Conservation (phyloP, 2,329 filamentous ascomycete genomes). For the Colletotrichum sp. region DNA sequence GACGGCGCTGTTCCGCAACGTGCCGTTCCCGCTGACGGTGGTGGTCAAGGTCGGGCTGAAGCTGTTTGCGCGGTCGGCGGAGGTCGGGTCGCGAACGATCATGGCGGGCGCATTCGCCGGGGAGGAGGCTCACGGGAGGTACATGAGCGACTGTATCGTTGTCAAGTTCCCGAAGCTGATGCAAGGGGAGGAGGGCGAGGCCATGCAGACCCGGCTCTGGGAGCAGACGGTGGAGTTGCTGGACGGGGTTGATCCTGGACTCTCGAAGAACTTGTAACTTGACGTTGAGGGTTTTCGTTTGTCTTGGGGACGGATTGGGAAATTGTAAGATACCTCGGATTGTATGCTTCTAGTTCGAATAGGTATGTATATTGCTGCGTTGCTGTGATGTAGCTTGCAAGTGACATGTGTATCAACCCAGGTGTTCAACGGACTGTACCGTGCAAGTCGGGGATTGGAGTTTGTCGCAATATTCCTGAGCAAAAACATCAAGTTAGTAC, state of each 20-base stretch:
- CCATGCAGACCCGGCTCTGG: constrained; percentile 42
- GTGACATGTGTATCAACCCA: neutral
- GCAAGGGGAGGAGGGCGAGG: constrained; percentile 39
- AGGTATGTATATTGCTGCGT: neutral
- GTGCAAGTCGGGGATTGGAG: neutral
- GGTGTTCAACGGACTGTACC: neutral
- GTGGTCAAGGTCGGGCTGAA: constrained; percentile 18
- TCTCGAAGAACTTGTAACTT: constrained; percentile 35
- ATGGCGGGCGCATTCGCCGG: constrained; percentile 41
- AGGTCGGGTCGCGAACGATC: constrained; percentile 45
- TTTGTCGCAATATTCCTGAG: neutral
- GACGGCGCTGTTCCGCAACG: constrained; percentile 41
- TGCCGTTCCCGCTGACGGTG: constrained; percentile 32
- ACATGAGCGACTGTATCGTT: constrained; percentile 39
- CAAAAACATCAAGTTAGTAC: neutral
- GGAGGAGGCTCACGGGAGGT: constrained; percentile 44
- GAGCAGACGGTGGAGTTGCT: constrained; percentile 46
- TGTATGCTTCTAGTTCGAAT: neutral
- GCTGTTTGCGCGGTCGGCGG: constrained; percentile 39
- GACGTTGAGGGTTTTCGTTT: neutral
- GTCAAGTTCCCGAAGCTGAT: constrained; percentile 27
- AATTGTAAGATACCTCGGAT: neutral
- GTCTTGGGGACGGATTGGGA: neutral
- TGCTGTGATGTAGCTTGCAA: neutral
- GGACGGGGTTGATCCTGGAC: constrained; percentile 45